A percentile compares a stretch with the other conserved stretches of the same genome.
Conservation (phyloP, 108 stramenopile species). For the Cyclotella choctawhatcheeana region DNA sequence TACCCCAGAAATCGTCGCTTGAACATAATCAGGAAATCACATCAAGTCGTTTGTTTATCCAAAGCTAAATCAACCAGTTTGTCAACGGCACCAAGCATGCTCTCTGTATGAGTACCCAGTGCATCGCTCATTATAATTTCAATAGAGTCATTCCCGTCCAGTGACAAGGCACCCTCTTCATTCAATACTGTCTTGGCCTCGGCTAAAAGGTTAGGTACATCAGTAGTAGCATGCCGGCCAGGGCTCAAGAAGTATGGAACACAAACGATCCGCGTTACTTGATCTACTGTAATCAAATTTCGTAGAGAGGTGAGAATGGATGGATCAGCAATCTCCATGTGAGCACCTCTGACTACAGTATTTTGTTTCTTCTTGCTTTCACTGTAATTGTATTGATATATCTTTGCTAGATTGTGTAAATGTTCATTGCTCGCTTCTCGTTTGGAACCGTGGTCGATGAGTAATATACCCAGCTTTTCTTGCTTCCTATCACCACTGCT, state of each 20-base stretch:
- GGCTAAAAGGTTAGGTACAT: conserved; percentile 84
- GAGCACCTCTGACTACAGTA: conserved; percentile 78
- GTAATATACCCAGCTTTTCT: conserved; percentile 72
- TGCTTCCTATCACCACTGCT: neutral
- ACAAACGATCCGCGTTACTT: conserved; percentile 75
- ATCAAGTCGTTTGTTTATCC: neutral
- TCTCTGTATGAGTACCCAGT: conserved; percentile 38
- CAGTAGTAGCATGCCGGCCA: conserved; percentile 86
- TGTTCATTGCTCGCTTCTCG: conserved; percentile 82
- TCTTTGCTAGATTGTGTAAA: conserved; percentile 70
- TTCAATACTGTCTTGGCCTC: conserved; percentile 67
- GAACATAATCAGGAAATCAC: too few species aligned
- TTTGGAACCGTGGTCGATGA: conserved; percentile 94
- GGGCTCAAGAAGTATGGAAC: conserved; percentile 92
- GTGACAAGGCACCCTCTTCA: conserved; percentile 53
- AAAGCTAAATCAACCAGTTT: conserved; percentile 29
- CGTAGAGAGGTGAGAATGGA: conserved; percentile 79
- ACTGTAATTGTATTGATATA: conserved; percentile 48
- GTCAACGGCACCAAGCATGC: conserved; percentile 43
- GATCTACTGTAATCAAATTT: conserved; percentile 56
- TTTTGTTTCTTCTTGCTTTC: neutral
- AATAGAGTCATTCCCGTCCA: conserved; percentile 4
- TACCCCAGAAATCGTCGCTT: too few species aligned
- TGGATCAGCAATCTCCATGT: conserved; percentile 93
- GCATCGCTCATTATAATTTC: conserved; percentile 34